Evolutionary conservation across 2,329 filamentous ascomycete genomes (phyloP).

Genomic region (Alternaria novae-zelandiae): DNA sequence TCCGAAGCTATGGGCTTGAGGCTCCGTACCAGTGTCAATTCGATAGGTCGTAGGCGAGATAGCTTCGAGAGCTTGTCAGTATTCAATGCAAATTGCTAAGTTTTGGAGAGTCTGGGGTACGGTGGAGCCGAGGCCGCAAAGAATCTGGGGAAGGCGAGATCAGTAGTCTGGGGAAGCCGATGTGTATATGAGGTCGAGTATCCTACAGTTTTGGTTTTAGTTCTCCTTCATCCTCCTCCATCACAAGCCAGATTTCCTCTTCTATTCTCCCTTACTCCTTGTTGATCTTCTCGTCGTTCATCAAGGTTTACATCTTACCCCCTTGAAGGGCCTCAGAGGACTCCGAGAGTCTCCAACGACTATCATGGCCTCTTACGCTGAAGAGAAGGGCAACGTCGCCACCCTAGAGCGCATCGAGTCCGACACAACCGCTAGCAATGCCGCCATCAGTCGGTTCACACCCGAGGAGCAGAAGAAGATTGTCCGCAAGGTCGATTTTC

Average conservation of each 20-base stretch:
- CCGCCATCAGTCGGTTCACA: slow-evolving; percentile 25
- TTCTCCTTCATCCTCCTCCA: not conserved
- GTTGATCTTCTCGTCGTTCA: not conserved
- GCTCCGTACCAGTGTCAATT: not conserved
- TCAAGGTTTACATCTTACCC: not conserved
- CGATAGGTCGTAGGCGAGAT: not conserved
- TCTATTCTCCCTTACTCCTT: not conserved
- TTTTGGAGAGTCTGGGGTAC: slow-evolving; percentile 16
- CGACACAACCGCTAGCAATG: slow-evolving; percentile 17
- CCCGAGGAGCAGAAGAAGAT: slow-evolving; percentile 33
- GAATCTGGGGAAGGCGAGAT: slow-evolving; percentile 19
- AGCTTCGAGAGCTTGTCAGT: not conserved
- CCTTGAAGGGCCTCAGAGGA: not conserved
- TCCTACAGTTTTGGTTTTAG: not conserved
- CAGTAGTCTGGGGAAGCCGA: not conserved
- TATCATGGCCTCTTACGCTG: slow-evolving; percentile 22
- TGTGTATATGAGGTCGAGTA: slow-evolving; percentile 12
- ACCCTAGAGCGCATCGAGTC: slow-evolving; percentile 28
- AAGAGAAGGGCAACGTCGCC: slow-evolving; percentile 25
- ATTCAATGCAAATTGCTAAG: slow-evolving; percentile 1
- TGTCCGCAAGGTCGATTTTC: slow-evolving; percentile 42
- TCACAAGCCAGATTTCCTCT: not conserved
- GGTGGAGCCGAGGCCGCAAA: slow-evolving; percentile 9
- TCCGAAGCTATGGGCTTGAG: slow-evolving; percentile 11
- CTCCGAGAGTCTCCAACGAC: not conserved